A percentile compares a stretch with the other conserved stretches of the same genome.
These are phyloP conservation scores for Diaporthe sp. DNA, from an alignment of 2,329 filamentous ascomycete species.

Conservation along the genomic window DNA sequence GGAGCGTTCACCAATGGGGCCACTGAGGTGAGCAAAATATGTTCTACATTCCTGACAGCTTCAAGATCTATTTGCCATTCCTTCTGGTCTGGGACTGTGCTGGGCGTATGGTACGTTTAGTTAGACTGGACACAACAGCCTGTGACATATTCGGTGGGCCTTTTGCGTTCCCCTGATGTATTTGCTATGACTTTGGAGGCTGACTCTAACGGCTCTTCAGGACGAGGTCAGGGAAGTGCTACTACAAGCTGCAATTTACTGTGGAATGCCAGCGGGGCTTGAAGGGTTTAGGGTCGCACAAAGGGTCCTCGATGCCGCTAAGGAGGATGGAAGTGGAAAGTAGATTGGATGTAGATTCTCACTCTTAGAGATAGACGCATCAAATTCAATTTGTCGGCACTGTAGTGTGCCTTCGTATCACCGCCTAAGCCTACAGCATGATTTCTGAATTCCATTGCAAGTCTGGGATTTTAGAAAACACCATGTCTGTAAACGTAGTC, in stretches of 20 bases:
- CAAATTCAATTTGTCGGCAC: background rate
- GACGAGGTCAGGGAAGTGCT: constrained; percentile 73
- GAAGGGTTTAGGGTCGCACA: constrained; percentile 53
- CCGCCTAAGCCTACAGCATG: background rate
- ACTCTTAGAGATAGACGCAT: background rate
- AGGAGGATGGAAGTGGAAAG: constrained; percentile 47
- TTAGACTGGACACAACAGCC: background rate
- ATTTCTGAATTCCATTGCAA: background rate
- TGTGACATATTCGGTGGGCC: background rate
- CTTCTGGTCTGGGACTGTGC: background rate
- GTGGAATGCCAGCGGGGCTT: constrained; percentile 57
- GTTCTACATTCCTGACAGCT: background rate
- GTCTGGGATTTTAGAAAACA: background rate
- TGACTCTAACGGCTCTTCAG: background rate
- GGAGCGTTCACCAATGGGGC: constrained; percentile 74
- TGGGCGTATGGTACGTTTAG: background rate
- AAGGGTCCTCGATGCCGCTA: constrained; percentile 47
- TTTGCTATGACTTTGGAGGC: background rate
- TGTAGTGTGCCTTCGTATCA: background rate
- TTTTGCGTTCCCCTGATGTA: background rate
- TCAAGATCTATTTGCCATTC: too few relatives aligned
- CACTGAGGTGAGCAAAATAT: constrained; percentile 53
- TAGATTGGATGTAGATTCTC: background rate
- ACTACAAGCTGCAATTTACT: constrained; percentile 59
- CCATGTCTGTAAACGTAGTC: background rate